Evolutionary conservation across 78 protist species (phyloP), one percentile per base, ranked within the genome.

Genomic region (Paratrimastix pyriformis): DNA sequence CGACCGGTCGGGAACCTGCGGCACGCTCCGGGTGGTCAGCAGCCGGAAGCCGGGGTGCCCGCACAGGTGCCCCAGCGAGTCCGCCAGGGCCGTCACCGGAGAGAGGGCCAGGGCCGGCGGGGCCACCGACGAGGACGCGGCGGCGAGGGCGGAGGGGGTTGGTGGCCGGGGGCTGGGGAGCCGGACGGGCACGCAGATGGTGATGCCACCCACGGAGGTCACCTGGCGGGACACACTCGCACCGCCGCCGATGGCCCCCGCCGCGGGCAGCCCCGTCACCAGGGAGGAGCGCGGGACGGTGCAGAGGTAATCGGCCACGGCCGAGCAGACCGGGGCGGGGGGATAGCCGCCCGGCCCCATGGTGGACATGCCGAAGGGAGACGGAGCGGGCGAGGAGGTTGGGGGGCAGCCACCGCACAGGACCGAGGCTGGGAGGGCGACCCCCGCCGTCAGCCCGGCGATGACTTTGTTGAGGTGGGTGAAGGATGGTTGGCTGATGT

Each of bases 381-480:
- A 50, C 32, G 32, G 55, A 50, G 13, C 15, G 13, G 13, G 13
- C 32, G 55, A 21, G 32, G 32, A 50, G 15, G 13, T 50, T 50
- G 55, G 13, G 13, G 55, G 15, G 15, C 32, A 50, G 32, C 13
- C 15, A 21, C 55, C 15, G 55, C 13, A 21, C 55, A 50, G 32
- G 55, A 21, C 32, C 15, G 13, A 21, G 55, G 55, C 40, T 18
- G 81, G 81, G 11, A 66, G 65, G n/a, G 64, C 6, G 32, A 66
- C 69, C 5, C 43, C 60, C n/a, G 74, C 69, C 4, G 64, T 4
- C 3, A 30, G 39, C 46, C 38, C 26, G 29, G 78, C 76, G 15
- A 80, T 52, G 44, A 80, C 70, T 11, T 33, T 30, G 37, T 80
- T 80, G 38, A 80, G 7, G 40, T 71, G 70, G 37, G 1, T 39